A percentile compares a stretch with the other conserved stretches of the same genome.
Conservation (phyloP, 371 early-diverging fungal species). For the Phascolomyces articulosus region DNA sequence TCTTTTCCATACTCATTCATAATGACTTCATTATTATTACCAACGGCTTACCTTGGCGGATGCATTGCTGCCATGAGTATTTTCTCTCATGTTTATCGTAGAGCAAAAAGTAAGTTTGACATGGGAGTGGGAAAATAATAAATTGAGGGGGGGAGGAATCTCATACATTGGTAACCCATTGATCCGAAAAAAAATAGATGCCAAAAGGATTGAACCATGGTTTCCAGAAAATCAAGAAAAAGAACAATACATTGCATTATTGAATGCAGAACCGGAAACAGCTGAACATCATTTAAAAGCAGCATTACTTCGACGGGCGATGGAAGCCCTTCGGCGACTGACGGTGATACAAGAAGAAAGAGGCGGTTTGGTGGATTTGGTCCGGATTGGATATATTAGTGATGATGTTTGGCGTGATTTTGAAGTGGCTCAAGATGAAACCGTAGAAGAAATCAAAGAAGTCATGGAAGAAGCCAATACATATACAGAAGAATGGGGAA, state of each 20-base stretch:
- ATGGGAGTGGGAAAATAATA: background rate
- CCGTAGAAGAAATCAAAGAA: conserved; percentile 82
- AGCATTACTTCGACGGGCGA: conserved; percentile 86
- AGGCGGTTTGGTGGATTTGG: conserved; percentile 75
- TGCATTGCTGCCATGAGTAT: conserved; percentile 67
- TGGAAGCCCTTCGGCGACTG: conserved; percentile 80
- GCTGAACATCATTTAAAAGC: conserved; percentile 69
- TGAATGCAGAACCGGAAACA: conserved; percentile 62
- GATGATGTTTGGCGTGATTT: conserved; percentile 90
- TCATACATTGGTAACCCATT: background rate
- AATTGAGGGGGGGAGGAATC: background rate
- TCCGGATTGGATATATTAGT: conserved; percentile 85
- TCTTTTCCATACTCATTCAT: background rate
- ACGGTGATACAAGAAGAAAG: conserved; percentile 84
- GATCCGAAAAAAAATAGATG: conserved; percentile 19
- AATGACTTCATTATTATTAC: conserved; percentile 54
- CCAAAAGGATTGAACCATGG: conserved; percentile 66
- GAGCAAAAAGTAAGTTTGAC: conserved; percentile 36
- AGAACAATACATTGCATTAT: conserved; percentile 73
- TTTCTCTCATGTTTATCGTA: conserved; percentile 59
- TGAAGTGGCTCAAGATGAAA: conserved; percentile 79
- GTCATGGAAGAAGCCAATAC: conserved; percentile 82
- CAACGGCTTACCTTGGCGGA: conserved; percentile 62
- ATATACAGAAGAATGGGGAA: conserved; percentile 85
- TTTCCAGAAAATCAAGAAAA: conserved; percentile 69